phyloP scores from a whole-genome alignment of 441 rosid genomes.

The Cnidoscolus chayamansa region DNA sequence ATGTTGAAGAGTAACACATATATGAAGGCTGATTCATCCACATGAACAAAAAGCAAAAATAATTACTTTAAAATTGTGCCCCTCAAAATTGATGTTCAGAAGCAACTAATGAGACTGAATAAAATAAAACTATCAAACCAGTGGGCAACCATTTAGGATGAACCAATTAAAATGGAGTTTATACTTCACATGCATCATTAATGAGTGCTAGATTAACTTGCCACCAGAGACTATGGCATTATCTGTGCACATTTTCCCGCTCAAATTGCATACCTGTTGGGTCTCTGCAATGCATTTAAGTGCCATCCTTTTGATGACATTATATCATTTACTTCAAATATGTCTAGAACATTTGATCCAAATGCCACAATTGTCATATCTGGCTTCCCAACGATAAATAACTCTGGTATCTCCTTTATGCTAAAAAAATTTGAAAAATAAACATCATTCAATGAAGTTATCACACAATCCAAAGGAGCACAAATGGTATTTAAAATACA shows the following conservation, averaged over 20 bases:
- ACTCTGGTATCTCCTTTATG: conserved; percentile 62
- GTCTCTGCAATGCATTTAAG: conserved; percentile 90
- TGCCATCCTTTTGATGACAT: conserved; percentile 95
- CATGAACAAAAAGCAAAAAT: conserved; percentile 15
- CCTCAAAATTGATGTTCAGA: neutral
- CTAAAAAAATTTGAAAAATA: conserved; percentile 35
- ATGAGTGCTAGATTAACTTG: neutral
- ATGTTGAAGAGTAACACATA: conserved; percentile 87
- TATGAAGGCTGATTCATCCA: conserved; percentile 64
- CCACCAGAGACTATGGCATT: conserved; percentile 3
- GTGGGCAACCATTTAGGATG: neutral
- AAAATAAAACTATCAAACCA: neutral
- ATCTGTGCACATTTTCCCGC: neutral
- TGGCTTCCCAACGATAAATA: conserved; percentile 78
- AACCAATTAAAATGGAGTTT: conserved; percentile 2
- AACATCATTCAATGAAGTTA: conserved; percentile 5
- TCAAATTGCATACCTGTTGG: conserved; percentile 56
- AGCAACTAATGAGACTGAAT: neutral
- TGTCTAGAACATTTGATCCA: conserved; percentile 67
- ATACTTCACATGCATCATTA: neutral
- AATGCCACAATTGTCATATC: conserved; percentile 89
- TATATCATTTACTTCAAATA: conserved; percentile 90
- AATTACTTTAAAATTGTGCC: conserved; percentile 16
- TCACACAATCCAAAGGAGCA: conserved; percentile 10
- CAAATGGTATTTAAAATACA: conserved; percentile 20